phyloP scores from a whole-genome alignment of 495 filamentous ascomycete species.

The Massariosphaeria phaeospora region DNA sequence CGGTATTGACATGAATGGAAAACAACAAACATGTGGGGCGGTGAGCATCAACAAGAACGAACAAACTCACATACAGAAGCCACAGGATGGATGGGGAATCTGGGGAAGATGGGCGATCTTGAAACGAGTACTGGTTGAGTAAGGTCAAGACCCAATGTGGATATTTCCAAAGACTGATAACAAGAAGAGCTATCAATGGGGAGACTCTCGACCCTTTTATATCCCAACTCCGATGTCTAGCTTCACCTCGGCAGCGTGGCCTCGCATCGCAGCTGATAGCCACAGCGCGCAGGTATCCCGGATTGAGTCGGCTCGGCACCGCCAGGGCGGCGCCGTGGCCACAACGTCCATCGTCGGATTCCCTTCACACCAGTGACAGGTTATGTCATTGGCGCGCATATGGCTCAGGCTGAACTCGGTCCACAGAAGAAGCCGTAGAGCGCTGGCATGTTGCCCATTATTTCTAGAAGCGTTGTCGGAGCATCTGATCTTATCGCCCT shows the following conservation, averaged over 20 bases:
- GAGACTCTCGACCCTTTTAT: slow-evolving; percentile 20
- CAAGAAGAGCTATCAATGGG: background rate
- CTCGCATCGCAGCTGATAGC: slow-evolving; percentile 16
- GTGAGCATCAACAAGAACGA: background rate
- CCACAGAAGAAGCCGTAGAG: slow-evolving; percentile 2
- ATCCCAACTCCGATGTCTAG: slow-evolving; percentile 2
- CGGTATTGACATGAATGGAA: background rate
- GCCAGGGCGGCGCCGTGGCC: slow-evolving; percentile 17
- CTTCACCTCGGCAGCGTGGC: slow-evolving; percentile 11
- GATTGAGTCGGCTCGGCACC: slow-evolving; percentile 28
- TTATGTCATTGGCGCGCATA: slow-evolving; percentile 16
- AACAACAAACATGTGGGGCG: background rate
- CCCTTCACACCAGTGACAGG: slow-evolving; percentile 16
- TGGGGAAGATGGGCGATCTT: background rate
- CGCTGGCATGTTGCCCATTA: slow-evolving; percentile 2
- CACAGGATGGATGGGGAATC: background rate
- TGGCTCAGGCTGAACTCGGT: slow-evolving; percentile 15
- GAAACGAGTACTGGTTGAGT: background rate
- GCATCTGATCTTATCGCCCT: slow-evolving; percentile 18
- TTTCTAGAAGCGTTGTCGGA: slow-evolving; percentile 14
- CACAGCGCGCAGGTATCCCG: slow-evolving; percentile 18
- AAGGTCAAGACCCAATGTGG: slow-evolving; percentile 7
- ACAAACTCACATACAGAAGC: slow-evolving; percentile 14
- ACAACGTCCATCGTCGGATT: slow-evolving; percentile 18
- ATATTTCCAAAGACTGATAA: background rate